Conservation (phyloP, 139 green algal genomes). For the Parachlorella kessleri region DNA sequence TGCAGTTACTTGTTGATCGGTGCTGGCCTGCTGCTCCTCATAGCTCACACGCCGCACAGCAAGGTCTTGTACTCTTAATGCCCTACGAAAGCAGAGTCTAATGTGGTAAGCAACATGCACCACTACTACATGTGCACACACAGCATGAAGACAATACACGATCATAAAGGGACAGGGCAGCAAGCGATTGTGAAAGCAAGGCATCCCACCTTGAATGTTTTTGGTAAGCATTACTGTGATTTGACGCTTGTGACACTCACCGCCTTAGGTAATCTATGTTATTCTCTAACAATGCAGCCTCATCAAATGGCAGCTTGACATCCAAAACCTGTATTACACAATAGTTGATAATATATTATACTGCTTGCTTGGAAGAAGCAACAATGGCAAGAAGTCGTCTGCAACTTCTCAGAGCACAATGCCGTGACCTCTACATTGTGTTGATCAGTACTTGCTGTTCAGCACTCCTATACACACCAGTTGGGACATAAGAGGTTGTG, state of each 20-base stretch:
- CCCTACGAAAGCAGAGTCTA: constrained; percentile 1
- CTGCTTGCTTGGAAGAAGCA: too few relatives aligned
- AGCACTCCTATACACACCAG: too few relatives aligned
- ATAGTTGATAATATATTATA: too few relatives aligned
- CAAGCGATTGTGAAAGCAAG: background rate
- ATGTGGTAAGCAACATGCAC: background rate
- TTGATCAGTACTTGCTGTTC: too few relatives aligned
- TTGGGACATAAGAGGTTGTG: too few relatives aligned
- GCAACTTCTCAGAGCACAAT: background rate
- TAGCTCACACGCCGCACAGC: constrained; percentile 21
- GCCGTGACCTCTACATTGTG: background rate
- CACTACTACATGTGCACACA: background rate
- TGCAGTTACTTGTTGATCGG: background rate
- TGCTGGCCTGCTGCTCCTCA: constrained; percentile 19
- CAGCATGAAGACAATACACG: background rate
- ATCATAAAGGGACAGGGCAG: background rate
- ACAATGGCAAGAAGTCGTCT: constrained; percentile 43
- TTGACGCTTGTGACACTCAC: background rate
- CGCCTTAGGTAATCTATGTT: constrained; percentile 74
- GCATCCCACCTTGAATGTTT: background rate
- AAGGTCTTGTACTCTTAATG: constrained; percentile 11
- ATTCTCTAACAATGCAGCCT: constrained; percentile 71
- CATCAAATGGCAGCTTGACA: constrained; percentile 77
- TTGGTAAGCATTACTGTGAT: background rate
- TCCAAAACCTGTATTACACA: constrained; percentile 53